A percentile compares a stretch with the other conserved stretches of the same genome.
These are phyloP conservation scores for Cymbopogon flexuosus DNA, from an alignment of 202 grass and related monocot genomes.

Conservation along the genomic window DNA sequence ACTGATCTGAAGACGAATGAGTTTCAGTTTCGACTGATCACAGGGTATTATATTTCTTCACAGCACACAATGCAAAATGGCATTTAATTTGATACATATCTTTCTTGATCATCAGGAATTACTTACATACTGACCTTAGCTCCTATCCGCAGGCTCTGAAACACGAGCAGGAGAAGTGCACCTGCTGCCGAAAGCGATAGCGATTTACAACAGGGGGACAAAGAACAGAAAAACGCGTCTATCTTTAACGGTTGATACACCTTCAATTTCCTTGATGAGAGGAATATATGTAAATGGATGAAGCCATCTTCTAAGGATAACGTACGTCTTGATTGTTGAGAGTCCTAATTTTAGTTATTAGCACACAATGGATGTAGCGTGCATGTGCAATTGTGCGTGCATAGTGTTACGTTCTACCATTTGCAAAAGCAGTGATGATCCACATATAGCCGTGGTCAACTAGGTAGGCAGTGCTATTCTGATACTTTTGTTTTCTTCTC, in stretches of 20 bases:
- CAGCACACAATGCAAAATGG: background rate
- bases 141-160: conserved; percentile 48
- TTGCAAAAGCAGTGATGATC: background rate
- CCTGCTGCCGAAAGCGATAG: conserved; percentile 55
- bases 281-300: background rate
- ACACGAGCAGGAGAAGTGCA: conserved; percentile 73
- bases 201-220: background rate
- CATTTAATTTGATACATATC: background rate
- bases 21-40: background rate
- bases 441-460: background rate
- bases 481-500: background rate
- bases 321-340: background rate
- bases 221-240: background rate
- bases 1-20: background rate
- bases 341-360: conserved; percentile 20
- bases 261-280: background rate
- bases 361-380: background rate
- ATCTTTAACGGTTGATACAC: background rate
- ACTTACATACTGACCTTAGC: background rate
- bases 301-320: background rate
- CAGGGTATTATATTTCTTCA: background rate
- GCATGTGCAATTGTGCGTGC: background rate
- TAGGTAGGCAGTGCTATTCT: background rate
- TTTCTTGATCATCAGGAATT: background rate
- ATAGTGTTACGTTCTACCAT: background rate